These are phyloP conservation scores for Apostasia shenzhenica DNA, from an alignment of 106 monocot species.

Conservation along the genomic window DNA sequence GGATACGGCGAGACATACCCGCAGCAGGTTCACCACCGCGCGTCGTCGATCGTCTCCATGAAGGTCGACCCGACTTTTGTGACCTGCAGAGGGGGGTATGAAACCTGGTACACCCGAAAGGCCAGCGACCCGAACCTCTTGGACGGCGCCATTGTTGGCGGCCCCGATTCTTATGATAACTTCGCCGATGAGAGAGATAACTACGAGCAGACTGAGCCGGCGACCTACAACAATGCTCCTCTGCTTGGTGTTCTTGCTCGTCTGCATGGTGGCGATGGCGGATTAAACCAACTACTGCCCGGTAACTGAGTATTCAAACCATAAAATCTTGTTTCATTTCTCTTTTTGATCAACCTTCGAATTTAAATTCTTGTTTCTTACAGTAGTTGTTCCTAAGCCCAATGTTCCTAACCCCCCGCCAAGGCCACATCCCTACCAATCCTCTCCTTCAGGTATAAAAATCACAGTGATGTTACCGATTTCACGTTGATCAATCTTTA, in stretches of 20 bases:
- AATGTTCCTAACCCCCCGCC: background rate
- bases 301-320: constrained; percentile 8
- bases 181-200: constrained; percentile 80
- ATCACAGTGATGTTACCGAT: background rate
- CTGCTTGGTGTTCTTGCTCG: constrained; percentile 73
- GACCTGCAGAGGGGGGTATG: constrained; percentile 75
- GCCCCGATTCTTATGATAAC: constrained; percentile 76
- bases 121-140: constrained; percentile 75
- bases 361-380: background rate
- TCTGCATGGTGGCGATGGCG: constrained; percentile 37
- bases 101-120: constrained; percentile 55
- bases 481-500: too few relatives aligned
- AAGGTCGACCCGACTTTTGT: constrained; percentile 67
- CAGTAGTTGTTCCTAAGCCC: constrained; percentile 22
- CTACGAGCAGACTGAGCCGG: constrained; percentile 85
- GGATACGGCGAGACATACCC: constrained; percentile 83
- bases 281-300: constrained; percentile 42
- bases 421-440: constrained; percentile 16
- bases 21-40: constrained; percentile 89
- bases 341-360: background rate
- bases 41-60: constrained; percentile 77
- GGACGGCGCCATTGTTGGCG: constrained; percentile 83
- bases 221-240: constrained; percentile 94
- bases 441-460: constrained; percentile 25
- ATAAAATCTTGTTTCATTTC: background rate